Base-by-base conservation (phyloP, 192 early-diverging fungal species). In the Geranomyces michiganensis region DNA sequence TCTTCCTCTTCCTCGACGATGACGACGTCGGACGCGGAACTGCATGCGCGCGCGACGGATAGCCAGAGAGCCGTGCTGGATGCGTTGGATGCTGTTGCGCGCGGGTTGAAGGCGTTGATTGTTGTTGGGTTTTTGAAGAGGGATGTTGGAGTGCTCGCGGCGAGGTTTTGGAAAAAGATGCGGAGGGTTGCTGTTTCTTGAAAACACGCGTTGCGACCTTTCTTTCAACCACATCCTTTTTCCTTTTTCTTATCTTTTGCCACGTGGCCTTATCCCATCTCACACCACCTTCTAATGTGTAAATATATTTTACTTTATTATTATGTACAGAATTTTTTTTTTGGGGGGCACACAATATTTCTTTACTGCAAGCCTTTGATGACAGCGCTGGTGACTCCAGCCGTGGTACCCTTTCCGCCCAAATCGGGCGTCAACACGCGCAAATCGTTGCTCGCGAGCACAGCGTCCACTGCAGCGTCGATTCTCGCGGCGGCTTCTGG, bases 401-500 rank as follows among this genome's bases (percentile, higher is more conserved):
- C 86, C 79, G 91, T 95, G 59, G 92, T 90, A 15, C 92, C 80
- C 46, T 78, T 84, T 70, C 96, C 96, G 65, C 94, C 94, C 55
- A 98, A 83, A 88, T 98, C 96, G 21, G 90, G 91, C 33, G 96
- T 98, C 69, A 94, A 84, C 27, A 27, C 29, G 32, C 74, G 59
- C 80, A 8, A 73, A 31, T 24, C 71, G 26, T 86, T 90, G 15
- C 82, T 83, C 17, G 72, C 79, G n/a, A 95, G 70, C 43, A 93
- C 92, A 60, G 73, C 79, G 79, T 97, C 93, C 27, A 96, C 96
- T 13, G 94, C 93, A 61, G 87, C 84, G 68, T 96, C 90, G 60
- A 97, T 92, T 56, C 82, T 78, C 15, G 84, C 67, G 47, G 96
- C 92, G n/a, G 92, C 89, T 8, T 77, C 75, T 1, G 81, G 77